A percentile compares a stretch with the other conserved stretches of the same genome.
Conservation (phyloP, 768 basidiomycete genomes). For the Rhodotorula diobovata region DNA sequence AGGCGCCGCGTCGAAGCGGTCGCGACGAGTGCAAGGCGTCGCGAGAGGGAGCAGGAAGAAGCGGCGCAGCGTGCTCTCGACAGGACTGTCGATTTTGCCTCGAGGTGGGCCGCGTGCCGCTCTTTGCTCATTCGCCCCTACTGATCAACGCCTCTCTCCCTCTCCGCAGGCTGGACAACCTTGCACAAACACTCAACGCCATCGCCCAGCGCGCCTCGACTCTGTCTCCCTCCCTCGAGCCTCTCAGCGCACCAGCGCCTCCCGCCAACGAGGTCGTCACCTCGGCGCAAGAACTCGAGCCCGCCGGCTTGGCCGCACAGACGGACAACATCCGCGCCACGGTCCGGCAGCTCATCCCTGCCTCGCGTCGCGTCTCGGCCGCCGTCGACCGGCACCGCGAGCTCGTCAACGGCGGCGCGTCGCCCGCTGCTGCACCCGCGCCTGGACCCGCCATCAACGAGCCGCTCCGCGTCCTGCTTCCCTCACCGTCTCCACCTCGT, state of each 20-base stretch:
- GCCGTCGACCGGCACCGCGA: conserved; percentile 27
- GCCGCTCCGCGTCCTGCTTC: not conserved
- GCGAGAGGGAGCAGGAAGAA: not conserved
- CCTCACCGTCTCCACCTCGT: not conserved
- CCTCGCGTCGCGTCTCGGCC: conserved; percentile 19
- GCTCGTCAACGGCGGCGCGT: not conserved
- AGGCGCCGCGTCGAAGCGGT: conserved; percentile 1
- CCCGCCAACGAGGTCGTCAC: not conserved
- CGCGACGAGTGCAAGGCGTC: not conserved
- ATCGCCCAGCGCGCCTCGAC: not conserved
- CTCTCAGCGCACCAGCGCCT: not conserved
- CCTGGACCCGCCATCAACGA: not conserved
- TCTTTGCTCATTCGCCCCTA: not conserved
- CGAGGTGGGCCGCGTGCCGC: not conserved
- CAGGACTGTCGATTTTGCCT: not conserved
- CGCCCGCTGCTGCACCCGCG: not conserved
- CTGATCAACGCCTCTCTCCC: not conserved
- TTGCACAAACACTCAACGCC: not conserved
- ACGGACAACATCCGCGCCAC: conserved; percentile 21
- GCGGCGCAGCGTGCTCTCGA: not conserved
- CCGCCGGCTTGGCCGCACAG: not conserved
- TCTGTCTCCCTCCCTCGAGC: not conserved
- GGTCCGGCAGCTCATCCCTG: conserved; percentile 18
- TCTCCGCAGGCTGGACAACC: not conserved
- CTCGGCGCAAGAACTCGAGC: not conserved